Evolutionary conservation across 495 filamentous ascomycete species (phyloP).

Genomic region (Astrothelium subdiscretum): DNA sequence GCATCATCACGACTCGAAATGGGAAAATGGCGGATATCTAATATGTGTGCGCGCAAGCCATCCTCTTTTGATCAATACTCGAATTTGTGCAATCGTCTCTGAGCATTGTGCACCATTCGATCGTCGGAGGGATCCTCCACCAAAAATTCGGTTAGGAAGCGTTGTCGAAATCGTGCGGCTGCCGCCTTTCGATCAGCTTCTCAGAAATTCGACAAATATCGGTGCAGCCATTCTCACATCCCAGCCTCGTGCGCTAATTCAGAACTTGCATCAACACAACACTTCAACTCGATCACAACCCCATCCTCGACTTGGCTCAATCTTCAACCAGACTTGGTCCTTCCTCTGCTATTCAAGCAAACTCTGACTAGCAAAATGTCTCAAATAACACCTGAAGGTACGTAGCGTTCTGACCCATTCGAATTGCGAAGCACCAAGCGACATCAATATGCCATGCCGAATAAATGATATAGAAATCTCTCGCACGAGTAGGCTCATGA

Average conservation of each 20-base stretch:
- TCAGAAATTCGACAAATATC: not conserved
- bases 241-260: not conserved
- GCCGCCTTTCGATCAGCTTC: not conserved
- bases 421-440: not conserved
- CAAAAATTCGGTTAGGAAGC: no score
- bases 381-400: slow-evolving; percentile 29
- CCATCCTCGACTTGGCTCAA: not conserved
- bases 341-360: not conserved
- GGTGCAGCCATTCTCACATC: no score
- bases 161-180: not conserved
- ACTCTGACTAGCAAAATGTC: not conserved
- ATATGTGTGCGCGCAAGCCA: no score
- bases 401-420: not conserved
- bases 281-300: not conserved
- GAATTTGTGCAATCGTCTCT: no score
- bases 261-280: not conserved
- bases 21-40: not conserved
- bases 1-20: not conserved
- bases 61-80: no score
- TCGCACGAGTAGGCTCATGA: not conserved
- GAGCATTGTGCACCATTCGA: no score
- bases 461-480: not conserved
- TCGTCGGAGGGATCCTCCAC: no score
- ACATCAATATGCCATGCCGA: slow-evolving; percentile 1
- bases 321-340: not conserved